phyloP scores from a whole-genome alignment of 2,329 filamentous ascomycete genomes.

The Clarireedia hainanense region DNA sequence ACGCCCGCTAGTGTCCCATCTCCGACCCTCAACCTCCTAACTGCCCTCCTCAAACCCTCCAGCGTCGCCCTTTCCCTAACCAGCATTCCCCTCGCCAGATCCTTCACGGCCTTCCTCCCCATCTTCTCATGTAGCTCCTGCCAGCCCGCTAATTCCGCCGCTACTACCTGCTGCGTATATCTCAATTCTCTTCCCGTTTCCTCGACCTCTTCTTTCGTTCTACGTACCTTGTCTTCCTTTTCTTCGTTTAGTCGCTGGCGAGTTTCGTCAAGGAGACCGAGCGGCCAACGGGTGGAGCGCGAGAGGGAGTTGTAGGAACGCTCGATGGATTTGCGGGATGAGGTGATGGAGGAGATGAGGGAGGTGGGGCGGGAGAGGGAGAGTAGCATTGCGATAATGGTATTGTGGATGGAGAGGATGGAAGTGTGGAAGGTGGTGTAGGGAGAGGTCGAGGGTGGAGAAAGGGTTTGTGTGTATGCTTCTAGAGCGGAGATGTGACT shows the following conservation, averaged over 20 bases:
- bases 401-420: constrained; percentile 73
- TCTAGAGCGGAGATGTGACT: constrained; percentile 64
- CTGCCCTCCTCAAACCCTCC: constrained; percentile 70
- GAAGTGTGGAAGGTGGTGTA: constrained; percentile 65
- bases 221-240: constrained; percentile 69
- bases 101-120: constrained; percentile 64
- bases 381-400: constrained; percentile 71
- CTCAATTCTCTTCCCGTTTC: constrained; percentile 73
- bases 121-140: constrained; percentile 79
- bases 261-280: constrained; percentile 79
- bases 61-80: constrained; percentile 72
- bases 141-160: constrained; percentile 86
- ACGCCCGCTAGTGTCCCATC: background rate
- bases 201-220: constrained; percentile 61
- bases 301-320: constrained; percentile 68
- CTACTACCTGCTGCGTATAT: constrained; percentile 90
- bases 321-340: constrained; percentile 67
- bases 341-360: constrained; percentile 69
- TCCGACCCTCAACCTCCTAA: constrained; percentile 41
- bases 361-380: constrained; percentile 72
- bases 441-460: constrained; percentile 65
- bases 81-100: constrained; percentile 71
- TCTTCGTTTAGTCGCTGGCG: constrained; percentile 76
- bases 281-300: constrained; percentile 70
- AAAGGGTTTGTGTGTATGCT: constrained; percentile 59